phyloP scores from a whole-genome alignment of 805 yeast genomes.

The Lipomyces sp. region DNA sequence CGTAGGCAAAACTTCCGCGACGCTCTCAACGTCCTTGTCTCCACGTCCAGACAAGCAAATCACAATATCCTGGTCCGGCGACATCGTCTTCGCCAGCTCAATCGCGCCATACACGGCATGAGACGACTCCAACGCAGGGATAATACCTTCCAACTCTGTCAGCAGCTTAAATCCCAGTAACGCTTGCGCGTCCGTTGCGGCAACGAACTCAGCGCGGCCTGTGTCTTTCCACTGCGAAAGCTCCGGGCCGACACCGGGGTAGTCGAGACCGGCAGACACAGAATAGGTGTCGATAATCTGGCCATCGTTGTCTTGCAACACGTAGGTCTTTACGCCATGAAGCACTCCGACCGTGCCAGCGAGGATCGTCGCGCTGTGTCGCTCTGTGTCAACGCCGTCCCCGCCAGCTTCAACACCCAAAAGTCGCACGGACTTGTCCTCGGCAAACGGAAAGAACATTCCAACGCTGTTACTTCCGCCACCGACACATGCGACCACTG shows the following conservation, averaged over 20 bases:
- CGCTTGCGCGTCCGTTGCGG: conserved; percentile 96
- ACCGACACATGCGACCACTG: conserved; percentile 97
- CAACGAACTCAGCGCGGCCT: conserved; percentile 86
- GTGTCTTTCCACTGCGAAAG: conserved; percentile 90
- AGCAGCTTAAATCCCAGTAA: conserved; percentile 82
- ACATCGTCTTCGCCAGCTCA: conserved; percentile 79
- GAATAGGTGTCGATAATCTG: conserved; percentile 98
- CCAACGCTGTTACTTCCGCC: conserved; percentile 98
- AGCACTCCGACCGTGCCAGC: conserved; percentile 95
- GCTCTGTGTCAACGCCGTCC: conserved; percentile 84
- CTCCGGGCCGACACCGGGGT: conserved; percentile 99
- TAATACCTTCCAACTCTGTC: conserved; percentile 94
- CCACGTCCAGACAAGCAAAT: conserved; percentile 97
- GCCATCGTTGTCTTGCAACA: conserved; percentile 87
- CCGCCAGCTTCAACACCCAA: conserved; percentile 99
- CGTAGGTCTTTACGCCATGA: conserved; percentile 95
- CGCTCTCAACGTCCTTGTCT: conserved; percentile 96
- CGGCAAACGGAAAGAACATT: conserved; percentile 89
- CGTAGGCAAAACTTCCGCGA: conserved; percentile 87
- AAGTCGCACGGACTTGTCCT: conserved; percentile 70
- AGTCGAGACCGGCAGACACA: conserved; percentile 96
- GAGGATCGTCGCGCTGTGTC: conserved; percentile 93
- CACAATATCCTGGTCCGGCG: conserved; percentile 73
- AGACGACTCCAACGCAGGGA: conserved; percentile 96
- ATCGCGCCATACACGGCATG: conserved; percentile 94